Percentiles rank a stretch among this genome's conserved stretches.
Conservation (phyloP, 2,329 filamentous ascomycete genomes). For the Myriosclerotinia scirpicola region DNA sequence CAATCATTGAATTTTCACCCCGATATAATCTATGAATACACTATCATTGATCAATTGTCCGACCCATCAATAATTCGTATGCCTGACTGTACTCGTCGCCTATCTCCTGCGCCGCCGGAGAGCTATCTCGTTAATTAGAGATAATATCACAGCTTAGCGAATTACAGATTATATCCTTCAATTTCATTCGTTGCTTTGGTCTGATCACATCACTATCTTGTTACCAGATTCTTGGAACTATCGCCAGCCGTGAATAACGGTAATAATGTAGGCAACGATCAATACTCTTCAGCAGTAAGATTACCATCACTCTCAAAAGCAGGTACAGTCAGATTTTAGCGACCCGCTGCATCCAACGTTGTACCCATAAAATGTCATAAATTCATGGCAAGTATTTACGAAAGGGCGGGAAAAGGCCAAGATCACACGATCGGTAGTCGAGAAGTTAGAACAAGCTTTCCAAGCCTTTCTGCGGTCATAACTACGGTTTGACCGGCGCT, state of each 20-base stretch:
- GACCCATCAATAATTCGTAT: neutral
- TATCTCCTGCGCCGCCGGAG: neutral
- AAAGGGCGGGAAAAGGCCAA: neutral
- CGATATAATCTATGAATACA: neutral
- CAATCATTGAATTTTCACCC: neutral
- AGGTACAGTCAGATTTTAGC: constrained; percentile 1
- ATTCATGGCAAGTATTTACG: neutral
- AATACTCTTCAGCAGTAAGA: neutral
- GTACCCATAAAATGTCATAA: no score
- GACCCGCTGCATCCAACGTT: neutral
- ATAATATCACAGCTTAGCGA: neutral
- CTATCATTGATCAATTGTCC: neutral
- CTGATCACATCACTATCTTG: constrained; percentile 8
- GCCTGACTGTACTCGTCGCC: constrained; percentile 15
- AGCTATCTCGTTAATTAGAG: neutral
- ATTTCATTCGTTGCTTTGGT: constrained; percentile 1
- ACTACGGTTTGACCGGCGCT: neutral
- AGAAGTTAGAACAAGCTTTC: constrained; percentile 12
- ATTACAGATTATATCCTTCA: no score
- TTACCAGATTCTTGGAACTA: neutral
- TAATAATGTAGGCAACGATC: neutral
- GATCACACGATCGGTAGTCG: neutral
- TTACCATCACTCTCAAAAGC: neutral
- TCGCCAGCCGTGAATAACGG: neutral
- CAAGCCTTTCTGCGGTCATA: neutral